Evolutionary conservation across 2,329 filamentous ascomycete genomes (phyloP).

Genomic region (Conoideocrella luteorostrata): DNA sequence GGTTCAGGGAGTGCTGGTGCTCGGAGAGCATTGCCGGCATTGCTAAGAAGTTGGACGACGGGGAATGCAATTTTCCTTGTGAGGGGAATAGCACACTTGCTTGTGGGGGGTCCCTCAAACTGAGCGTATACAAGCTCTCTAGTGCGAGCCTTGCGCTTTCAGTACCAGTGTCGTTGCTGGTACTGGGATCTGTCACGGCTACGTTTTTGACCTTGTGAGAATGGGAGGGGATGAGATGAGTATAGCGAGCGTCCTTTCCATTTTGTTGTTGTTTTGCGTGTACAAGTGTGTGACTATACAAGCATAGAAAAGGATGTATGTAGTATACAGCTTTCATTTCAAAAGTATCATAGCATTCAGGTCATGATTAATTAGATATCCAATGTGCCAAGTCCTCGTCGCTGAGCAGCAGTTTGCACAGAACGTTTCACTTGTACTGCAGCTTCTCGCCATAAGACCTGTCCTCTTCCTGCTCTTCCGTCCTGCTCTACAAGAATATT

Average conservation of each 20-base stretch:
- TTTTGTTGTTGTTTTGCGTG: too few relatives aligned
- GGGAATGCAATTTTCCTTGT: conserved; percentile 45
- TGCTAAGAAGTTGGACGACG: conserved; percentile 38
- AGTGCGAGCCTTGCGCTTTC: conserved; percentile 2
- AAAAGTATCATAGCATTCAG: background rate
- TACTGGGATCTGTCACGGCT: background rate
- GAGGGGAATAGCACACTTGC: conserved; percentile 43
- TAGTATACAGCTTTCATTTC: background rate
- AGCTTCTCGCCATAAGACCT: conserved; percentile 40
- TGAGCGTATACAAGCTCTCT: conserved; percentile 37
- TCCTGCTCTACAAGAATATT: conserved; percentile 48
- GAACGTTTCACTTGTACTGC: conserved; percentile 37
- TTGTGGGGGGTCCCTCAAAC: conserved; percentile 47
- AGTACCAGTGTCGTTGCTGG: background rate
- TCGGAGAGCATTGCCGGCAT: conserved; percentile 41
- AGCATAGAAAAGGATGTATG: too few relatives aligned
- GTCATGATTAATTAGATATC: conserved; percentile 21
- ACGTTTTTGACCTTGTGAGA: background rate
- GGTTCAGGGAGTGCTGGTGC: conserved; percentile 53
- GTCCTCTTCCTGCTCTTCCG: conserved; percentile 28
- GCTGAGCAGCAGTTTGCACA: conserved; percentile 48
- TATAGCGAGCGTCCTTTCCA: background rate
- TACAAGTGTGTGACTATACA: too few relatives aligned
- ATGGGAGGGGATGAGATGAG: too few relatives aligned
- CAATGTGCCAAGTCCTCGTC: conserved; percentile 51